These are phyloP conservation scores for Exophiala xenobiotica DNA, from an alignment of 2,329 filamentous ascomycete species.

Conservation along the genomic window DNA sequence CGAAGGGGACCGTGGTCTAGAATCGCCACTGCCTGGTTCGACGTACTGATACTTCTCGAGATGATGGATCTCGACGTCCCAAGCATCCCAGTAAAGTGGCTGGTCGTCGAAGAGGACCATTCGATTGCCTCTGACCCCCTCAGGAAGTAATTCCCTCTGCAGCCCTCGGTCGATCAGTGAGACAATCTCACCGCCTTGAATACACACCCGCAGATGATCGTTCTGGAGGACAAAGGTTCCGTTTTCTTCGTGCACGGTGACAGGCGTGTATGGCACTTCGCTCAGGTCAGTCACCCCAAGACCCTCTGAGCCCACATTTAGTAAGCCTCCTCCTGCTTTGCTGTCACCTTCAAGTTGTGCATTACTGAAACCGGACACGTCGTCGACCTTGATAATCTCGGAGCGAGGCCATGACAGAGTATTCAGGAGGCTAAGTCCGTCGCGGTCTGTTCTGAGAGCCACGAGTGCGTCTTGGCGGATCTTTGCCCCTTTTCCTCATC, in stretches of 20 bases:
- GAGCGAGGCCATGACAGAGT: constrained; percentile 81
- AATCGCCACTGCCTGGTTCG: constrained; percentile 65
- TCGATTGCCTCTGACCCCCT: constrained; percentile 75
- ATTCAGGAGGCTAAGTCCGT: constrained; percentile 67
- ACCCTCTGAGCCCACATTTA: neutral
- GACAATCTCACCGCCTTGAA: constrained; percentile 73
- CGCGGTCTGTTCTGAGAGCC: constrained; percentile 58
- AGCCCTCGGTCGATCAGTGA: constrained; percentile 75
- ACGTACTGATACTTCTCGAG: constrained; percentile 80
- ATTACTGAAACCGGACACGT: constrained; percentile 41
- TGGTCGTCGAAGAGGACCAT: constrained; percentile 96
- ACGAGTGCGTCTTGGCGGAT: constrained; percentile 68
- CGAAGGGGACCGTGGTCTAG: constrained; percentile 69
- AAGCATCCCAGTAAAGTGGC: constrained; percentile 92
- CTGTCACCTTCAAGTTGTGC: constrained; percentile 12
- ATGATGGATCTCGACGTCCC: constrained; percentile 97
- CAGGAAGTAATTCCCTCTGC: constrained; percentile 73
- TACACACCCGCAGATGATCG: constrained; percentile 67
- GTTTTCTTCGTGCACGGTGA: constrained; percentile 50
- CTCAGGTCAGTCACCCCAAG: neutral
- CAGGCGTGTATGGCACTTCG: constrained; percentile 35
- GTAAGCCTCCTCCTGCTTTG: neutral
- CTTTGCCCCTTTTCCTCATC: constrained; percentile 71
- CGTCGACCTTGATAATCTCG: constrained; percentile 65
- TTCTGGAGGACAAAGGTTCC: constrained; percentile 78